Evolutionary conservation across 139 green algal genomes (phyloP), one percentile per base, ranked within the genome.

Genomic region (Picochlorum sp.): DNA sequence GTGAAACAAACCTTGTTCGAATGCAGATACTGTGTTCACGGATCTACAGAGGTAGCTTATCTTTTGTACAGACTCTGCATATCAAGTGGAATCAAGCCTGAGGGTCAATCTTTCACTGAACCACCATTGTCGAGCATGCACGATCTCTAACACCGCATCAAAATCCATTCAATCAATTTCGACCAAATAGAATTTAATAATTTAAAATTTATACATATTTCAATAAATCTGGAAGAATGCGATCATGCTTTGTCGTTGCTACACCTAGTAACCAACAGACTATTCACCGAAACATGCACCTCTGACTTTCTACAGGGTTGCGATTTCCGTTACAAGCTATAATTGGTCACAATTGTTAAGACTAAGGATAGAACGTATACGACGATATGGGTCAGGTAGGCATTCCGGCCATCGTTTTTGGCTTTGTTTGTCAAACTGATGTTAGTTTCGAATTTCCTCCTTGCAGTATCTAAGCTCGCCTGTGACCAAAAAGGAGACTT

Each of bases 41-140:
- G 66, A 3, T 72, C 57, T 10, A 77, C 56, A 20, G 78, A 86
- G 32, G 65, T 86, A 22, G 71, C 64, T 2, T 33, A 35, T 7
- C 59, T 86, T 55, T 68, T 86, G 28, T 63, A 76, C 47, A 24
- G 67, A 22, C 40, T 86, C 25, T 67, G 76, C 7, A 36, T 37
- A 20, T 39, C 35, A 13, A 59, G 56, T n/a, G 68, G 62, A 10
- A 29, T 57, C 5, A 57, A 50, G 18, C 24, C 33, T 22, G 57
- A 64, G 24, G 35, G 26, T 18, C 7, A 31, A 24, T 31, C 44
- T 14, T 31, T 12, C 18, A 14, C 44, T 53, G n/a, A n/a, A n/a
- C 22, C 44, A 31, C 44, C 44, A 29, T 12, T 31, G 12, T 18
- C 44, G 26, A 24, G 22, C n/a, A 53, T 13, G 28, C 28, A 53